Base-by-base conservation (phyloP, 2,329 filamentous ascomycete genomes). In the Fusarium camptoceras region DNA sequence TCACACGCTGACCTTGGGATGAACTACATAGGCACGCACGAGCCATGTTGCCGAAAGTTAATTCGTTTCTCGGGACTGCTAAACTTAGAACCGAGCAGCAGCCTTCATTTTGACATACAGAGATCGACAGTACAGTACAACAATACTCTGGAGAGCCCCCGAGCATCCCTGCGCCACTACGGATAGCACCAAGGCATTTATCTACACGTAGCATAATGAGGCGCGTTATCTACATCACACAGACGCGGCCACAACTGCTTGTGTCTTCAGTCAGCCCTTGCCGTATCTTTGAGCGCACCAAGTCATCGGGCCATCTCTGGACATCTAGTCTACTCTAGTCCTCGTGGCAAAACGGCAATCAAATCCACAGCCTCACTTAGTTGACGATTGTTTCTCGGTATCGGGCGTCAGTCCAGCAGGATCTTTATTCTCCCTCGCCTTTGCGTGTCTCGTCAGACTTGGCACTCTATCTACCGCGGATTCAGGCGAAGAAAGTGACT, bases 21-120 rank as follows among this genome's bases (percentile, higher is more conserved):
- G 48, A 64, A 64, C n/a, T 37, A 37, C 34, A 37, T 54, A 59
- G 58, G 24, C 50, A 57, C 56, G 65, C 70, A 68, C 70, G 63
- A 72, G 65, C 72, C 59, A 71, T 44, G 18, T n/a, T 37, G 15
- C 46, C 34, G 54, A 67, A 59, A 71, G 63, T 57, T 59, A 68
- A 68, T 56, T 55, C 42, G 27, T 56, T 27, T 28, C 30, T 50
- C 18, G 46, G 47, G 56, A 43, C 22, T 30, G 53, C 68, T 61
- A 69, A 72, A 71, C 66, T 71, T 67, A 65, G 64, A 67, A 67
- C 30, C 48, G 27, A 64, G 54, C 25, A 66, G 39, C 14, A 58
- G 63, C 51, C 20, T 60, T 58, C 54, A 44, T 57, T 58, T 63
- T 64, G 48, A 43, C 31, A 64, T 48, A 22, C 59, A 68, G 50